Evolutionary conservation across 179 eudicot genomes (phyloP).

Genomic region (Heliamphora pulchella): DNA sequence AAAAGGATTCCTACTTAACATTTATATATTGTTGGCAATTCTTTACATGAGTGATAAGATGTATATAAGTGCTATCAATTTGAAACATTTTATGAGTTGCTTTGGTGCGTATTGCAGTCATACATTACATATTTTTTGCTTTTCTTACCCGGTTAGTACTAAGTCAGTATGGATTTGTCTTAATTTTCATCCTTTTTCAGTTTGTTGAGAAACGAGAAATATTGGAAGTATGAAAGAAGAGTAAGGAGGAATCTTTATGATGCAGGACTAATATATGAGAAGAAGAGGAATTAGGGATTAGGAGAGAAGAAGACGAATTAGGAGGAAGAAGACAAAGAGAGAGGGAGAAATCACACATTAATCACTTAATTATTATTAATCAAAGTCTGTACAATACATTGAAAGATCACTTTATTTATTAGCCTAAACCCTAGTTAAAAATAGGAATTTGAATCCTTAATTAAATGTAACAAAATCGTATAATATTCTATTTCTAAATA

Average conservation of each 20-base stretch:
- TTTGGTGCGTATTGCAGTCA: background rate
- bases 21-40: background rate
- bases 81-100: background rate
- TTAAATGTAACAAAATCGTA: no score
- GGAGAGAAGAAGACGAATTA: no score
- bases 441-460: no score
- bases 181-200: background rate
- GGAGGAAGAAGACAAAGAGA: no score
- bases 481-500: no score
- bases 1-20: background rate
- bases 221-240: background rate
- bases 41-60: background rate
- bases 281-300: no score
- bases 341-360: no score
- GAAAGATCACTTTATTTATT: no score
- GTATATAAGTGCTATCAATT: background rate
- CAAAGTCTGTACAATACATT: no score
- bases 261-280: no score
- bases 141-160: background rate
- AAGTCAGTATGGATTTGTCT: background rate
- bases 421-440: no score
- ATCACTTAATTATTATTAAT: no score
- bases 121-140: background rate
- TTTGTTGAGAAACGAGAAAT: background rate
- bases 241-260: background rate